Base-by-base conservation (phyloP, 1,284 basidiomycete species). In the Hortiboletus rubellus region DNA sequence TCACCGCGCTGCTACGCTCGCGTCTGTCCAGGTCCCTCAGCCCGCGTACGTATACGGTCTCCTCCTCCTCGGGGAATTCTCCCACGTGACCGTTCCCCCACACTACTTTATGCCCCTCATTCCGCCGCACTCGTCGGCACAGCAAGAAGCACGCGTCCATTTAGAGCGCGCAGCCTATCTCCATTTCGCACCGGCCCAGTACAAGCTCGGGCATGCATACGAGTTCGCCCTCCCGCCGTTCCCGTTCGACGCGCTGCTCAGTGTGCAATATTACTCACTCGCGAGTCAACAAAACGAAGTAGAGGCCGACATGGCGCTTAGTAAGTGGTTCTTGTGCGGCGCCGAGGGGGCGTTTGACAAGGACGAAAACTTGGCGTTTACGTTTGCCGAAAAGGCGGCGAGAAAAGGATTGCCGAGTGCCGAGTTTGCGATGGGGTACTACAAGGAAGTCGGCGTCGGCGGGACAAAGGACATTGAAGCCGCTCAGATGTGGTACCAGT, bases 351-450 rank as follows among this genome's bases (percentile, higher is more conserved):
- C 74, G 50, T 96, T 98, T 65, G 91, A 92, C 31, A 95, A 95
- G 75, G 94, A 97, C 73, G 95, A 98, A 71, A 76, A 73, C 1
- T 79, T 98, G 2, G 95, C 96, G 1, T 86, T 86, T 65, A 92
- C 89, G 0, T 98, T 97, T 77, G 95, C 95, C 0, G 90, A 94
- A 63, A 96, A 96, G 73, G 93, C 95, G 0, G 94, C 94, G 0
- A 76, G 80, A 53, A 90, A 89, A 62, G 87, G 87, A 0, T 75
- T 96, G 34, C 82, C 92, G 1, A 89, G 84, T 54, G 95, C 93
- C 0, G 91, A 96, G 72, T 98, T 98, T 71, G 95, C 95, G 1
- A 87, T 98, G 82, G 96, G 94, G 0, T 98, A 98, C 71, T 97
- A 95, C 69, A 80, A 80, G 41, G 94, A 96, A 69, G 92, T 91